Percentiles rank a stretch among this genome's conserved stretches.
Conservation (phyloP, 495 filamentous ascomycete species). For the Penicillium flavigenum region DNA sequence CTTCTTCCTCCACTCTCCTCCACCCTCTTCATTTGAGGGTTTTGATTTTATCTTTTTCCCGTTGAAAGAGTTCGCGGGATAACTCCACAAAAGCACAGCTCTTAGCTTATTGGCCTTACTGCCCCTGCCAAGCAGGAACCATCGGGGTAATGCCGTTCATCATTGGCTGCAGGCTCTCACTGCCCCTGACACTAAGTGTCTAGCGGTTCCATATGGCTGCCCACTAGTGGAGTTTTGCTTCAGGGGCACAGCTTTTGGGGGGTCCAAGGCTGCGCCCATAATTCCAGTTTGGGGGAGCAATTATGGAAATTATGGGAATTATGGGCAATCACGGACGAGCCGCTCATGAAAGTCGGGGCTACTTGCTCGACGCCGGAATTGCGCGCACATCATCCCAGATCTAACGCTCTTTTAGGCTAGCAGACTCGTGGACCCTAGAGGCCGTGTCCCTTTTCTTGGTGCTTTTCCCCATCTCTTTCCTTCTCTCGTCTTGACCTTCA, state of each 20-base stretch:
- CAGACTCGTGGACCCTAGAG: conserved; percentile 9
- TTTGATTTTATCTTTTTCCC: background rate
- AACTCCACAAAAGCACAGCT: conserved; percentile 7
- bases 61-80: conserved; percentile 6
- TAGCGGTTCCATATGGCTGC: conserved; percentile 16
- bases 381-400: conserved; percentile 11
- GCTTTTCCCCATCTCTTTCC: conserved; percentile 20
- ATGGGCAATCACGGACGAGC: conserved; percentile 9
- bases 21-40: background rate
- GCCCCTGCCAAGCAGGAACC: conserved; percentile 31
- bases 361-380: conserved; percentile 6
- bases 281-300: conserved; percentile 6
- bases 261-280: conserved; percentile 11
- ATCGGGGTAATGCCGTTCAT: conserved; percentile 15
- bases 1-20: background rate
- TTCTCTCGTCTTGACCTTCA: conserved; percentile 28
- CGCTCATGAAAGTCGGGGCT: conserved; percentile 12
- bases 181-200: conserved; percentile 26
- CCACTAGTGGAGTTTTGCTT: conserved; percentile 16
- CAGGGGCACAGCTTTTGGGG: conserved; percentile 17
- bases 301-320: conserved; percentile 11
- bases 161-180: conserved; percentile 11
- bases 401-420: conserved; percentile 15
- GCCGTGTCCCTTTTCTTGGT: conserved; percentile 25
- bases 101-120: conserved; percentile 20